Base-by-base conservation (phyloP, 2,329 filamentous ascomycete genomes). In the Harringtonia aguacate region DNA sequence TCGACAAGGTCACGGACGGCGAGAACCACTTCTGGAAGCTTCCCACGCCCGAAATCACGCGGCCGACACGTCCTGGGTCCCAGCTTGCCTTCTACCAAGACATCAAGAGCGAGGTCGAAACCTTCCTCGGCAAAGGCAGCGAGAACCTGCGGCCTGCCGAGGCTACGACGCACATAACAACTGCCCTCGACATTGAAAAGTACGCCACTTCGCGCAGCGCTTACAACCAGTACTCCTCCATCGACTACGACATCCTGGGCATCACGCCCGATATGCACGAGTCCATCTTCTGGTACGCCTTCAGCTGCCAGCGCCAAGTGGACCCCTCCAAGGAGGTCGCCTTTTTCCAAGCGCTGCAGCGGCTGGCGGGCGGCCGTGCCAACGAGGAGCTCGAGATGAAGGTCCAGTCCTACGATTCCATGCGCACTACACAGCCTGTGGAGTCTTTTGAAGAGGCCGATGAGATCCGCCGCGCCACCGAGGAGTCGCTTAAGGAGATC, bases 1-100 rank as follows among this genome's bases (percentile, higher is more conserved):
- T 76, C 37, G 50, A 57, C 3, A 69, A 73, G 51, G 55, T 59
- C 2, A 52, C 65, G 6, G 56, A 63, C 2, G 58, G 58, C 9
- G 61, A 65, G 15, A 65, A 58, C 2, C 61, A 71, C 3, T 60
- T 64, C 13, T 66, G 58, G 47, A 63, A 57, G 60, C 55, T 55
- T 44, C 58, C 50, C 14, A 52, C 45, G 46, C 58, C 37, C 56
- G 68, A 53, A 57, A 62, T 58, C 48, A 39, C 64, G 62, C 50
- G 60, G 55, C 14, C 65, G 61, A 50, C 67, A 53, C 24, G 54
- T 57, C 39, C 66, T 9, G 60, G 59, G 3, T 69, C 66, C 1
- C 62, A 62, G 45, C 65, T 71, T 28, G 67, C 66, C 2, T 74
- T 67, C 41, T 59, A 69, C 46, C 69, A 75, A 46, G 69, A 75